Base-by-base conservation (phyloP, 495 filamentous ascomycete species). In the Bryoglossum gracile region DNA sequence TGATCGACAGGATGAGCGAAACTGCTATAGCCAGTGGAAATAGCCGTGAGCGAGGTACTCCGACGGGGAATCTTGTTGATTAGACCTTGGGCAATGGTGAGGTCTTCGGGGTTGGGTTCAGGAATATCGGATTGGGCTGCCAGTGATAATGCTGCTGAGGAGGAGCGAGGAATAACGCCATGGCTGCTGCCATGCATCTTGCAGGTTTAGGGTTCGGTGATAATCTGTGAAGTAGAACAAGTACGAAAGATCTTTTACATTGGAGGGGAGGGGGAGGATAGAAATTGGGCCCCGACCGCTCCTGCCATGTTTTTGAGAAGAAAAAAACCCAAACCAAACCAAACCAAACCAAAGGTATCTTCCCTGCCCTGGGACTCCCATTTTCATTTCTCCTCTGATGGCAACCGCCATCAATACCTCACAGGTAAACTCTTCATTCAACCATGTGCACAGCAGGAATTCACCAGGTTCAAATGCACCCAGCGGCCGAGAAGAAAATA, bases 91-190 rank as follows among this genome's bases (percentile, higher is more conserved):
- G 57, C 47, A 23, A 60, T 60, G 9, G 11, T 48, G 19, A 56
- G 42, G 41, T 56, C 51, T n/a, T 56, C 54, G 13, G 41, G 18
- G 21, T 33, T 46, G 8, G 28, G 48, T 23, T 37, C 44, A 11
- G 9, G 33, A 17, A 32, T 1, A 42, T 42, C 21, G 36, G 18
- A 18, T 25, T 32, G 42, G 14, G 14, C 26, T 17, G 43, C 25
- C 34, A 42, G 36, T 30, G 45, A 50, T 41, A 55, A 42, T 32
- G 39, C 30, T 51, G 18, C 16, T 51, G 46, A 52, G 52, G 57
- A 49, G 51, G 57, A 37, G 32, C 43, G 54, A 59, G 50, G 25
- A 43, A 51, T 14, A 60, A 53, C 18, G 55, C 35, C 14, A 61
- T 59, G 26, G 56, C 40, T 28, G 34, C 47, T 13, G 36, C 55